Evolutionary conservation across 257 asterid genomes (phyloP), one percentile per base, ranked within the genome.

Genomic region (Gentiana macrophylla): DNA sequence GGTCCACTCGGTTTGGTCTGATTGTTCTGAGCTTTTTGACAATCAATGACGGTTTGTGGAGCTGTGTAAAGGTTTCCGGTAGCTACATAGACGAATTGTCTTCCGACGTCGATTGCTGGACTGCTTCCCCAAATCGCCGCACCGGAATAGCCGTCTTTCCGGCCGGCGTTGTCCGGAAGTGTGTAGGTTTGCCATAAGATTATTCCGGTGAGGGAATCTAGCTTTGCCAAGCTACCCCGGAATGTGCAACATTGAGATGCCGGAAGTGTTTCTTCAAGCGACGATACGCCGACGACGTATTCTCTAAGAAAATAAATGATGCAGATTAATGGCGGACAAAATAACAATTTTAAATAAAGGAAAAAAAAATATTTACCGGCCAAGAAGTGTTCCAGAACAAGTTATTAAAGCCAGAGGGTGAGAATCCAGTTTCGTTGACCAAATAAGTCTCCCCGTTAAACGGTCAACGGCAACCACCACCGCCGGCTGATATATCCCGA

Each of bases 61-160:
- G 94, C 94, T 15, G 13, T 47, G 59, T 89, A 89, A 0, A 86
- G 79, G 24, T 89, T 78, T 37, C 94, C 94, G 0, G 95, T 86
- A 37, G 81, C 95, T 0, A 33, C 84, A 1, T 68, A 83, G 36
- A 81, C 86, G 1, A 56, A 79, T 43, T 76, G 60, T 0, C 88
- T 76, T 0, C 0, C 1, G 0, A 61, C 5, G 66, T 86, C 94
- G 1, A 89, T 80, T 56, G 94, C 54, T 1, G 93, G 95, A 67
- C 94, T 89, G 69, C 97, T 83, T 35, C 89, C 97, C 94, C 94
- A 88, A 33, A 84, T 79, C 5, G 79, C 78, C 3, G 76, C 89
- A 8, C 94, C 92, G 0, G 92, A 60, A 32, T 79, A 89, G 7
- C 85, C 83, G 24, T 86, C 89, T 0, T 71, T 49, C 13, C 37